Base-by-base conservation (phyloP, 805 yeast species). In the Ogataea haglerorum region DNA sequence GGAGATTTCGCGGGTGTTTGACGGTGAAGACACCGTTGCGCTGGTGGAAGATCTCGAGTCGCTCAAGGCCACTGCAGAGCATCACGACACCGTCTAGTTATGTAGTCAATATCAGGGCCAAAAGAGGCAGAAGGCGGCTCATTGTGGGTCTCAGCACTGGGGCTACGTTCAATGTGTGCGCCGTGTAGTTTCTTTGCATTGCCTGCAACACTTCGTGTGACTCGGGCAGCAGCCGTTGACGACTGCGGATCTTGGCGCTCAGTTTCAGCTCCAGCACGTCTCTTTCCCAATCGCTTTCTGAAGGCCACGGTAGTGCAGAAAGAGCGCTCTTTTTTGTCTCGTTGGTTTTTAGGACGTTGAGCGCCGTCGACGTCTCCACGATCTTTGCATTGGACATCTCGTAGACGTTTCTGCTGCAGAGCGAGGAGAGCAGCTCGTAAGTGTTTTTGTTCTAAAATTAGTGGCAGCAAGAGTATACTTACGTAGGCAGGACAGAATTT, bases 1-100 rank as follows among this genome's bases (percentile, higher is more conserved):
- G 47, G 70, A 67, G 51, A 64, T 67, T 31, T 61, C 54, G 49
- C 60, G 46, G 65, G 76, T 32, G 67, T 77, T 59, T 77, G 82
- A 49, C 26, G 51, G 51, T 5, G 53, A 43, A 3, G 22, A 39
- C 2, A 42, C 39, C 4, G 22, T 37, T 8, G 6, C 25, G 5
- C 30, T 42, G 26, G 28, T 36, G 17, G 43, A 39, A 10, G 38
- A 34, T 12, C 18, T 19, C 12, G 45, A 38, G 9, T 38, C 38
- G 10, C 15, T 41, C 23, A 47, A 49, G 34, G 42, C 27, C 15
- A 36, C 36, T 8, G 32, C 24, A 3, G 52, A 49, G 27, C 52
- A 47, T 19, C 40, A 19, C 19, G 53, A 49, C 22, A 16, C 31
- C 21, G 46, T 38, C 13, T 38, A 30, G 17, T 2, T 19, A 23